Evolutionary conservation across 1,139 yeast genomes (phyloP), one percentile per base, ranked within the genome.

Genomic region (Blastobotrys aristatus): DNA sequence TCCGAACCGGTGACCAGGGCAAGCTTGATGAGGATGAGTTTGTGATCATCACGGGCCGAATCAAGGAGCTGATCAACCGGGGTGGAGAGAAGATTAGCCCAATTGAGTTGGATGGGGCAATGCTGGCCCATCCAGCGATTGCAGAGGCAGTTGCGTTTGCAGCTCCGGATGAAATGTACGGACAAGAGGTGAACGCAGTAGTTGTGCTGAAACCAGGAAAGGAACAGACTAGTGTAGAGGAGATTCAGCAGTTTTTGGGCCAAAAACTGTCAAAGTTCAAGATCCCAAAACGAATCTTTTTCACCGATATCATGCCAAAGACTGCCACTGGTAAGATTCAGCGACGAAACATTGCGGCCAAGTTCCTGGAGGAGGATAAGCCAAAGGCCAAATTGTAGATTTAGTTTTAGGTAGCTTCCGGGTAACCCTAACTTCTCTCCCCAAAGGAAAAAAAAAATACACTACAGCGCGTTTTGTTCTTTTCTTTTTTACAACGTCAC

Each of bases 1-100:
- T 83, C 73, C 73, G 84, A 52, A 82, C 89, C 8, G 89, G 89
- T 43, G 89, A 82, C 60, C 84, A 81, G 60, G 87, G 87, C 2
- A 74, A 67, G 55, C 63, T 78, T 45, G 84, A 80, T 57, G 59
- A 63, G n/a, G 82, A 80, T 46, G 80, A 82, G 0, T 76, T 77
- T 59, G 64, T 81, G 27, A 69, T 72, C 16, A 69, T 81, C 52
- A 80, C 84, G 30, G 87, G 87, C 39, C 72, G 87, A 50, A 72
- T 81, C 56, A 81, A 81, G 63, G 87, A 81, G 61, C 68, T 81
- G 55, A 82, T 81, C 58, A 79, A 78, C 59, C 73, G 84, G 47
- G 86, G 84, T 32, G 87, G 87, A 47, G 87, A 81, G 62, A 81
- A 81, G 62, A 80, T 81, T 52, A 75, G 83, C 3, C 87, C 87